Percentiles rank a stretch among this genome's conserved stretches.
phyloP scores from a whole-genome alignment of 306 rosid species.

The Cicer pinnatifidum region DNA sequence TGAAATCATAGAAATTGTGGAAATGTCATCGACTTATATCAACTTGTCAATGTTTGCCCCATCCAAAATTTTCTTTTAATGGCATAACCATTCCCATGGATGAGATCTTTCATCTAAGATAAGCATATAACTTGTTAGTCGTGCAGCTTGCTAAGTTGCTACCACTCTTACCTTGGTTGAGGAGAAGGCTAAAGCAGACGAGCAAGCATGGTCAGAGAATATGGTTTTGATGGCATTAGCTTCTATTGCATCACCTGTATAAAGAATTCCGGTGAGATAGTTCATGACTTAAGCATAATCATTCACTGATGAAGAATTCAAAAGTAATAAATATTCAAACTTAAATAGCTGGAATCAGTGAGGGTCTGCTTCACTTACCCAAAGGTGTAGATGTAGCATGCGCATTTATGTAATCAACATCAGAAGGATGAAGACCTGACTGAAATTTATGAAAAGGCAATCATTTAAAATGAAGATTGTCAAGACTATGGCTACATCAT shows the following conservation, averaged over 20 bases:
- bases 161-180: slow-evolving; percentile 81
- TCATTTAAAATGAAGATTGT: slow-evolving; percentile 20
- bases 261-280: slow-evolving; percentile 26
- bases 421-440: slow-evolving; percentile 80
- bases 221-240: slow-evolving; percentile 82
- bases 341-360: slow-evolving; percentile 38
- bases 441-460: slow-evolving; percentile 51
- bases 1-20: slow-evolving; percentile 43
- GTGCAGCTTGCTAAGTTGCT: slow-evolving; percentile 35
- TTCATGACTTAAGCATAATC: slow-evolving; percentile 27
- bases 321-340: slow-evolving; percentile 38
- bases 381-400: slow-evolving; percentile 91
- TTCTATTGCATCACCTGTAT: slow-evolving; percentile 81
- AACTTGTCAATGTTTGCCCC: slow-evolving; percentile 20
- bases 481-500: slow-evolving; percentile 33
- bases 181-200: slow-evolving; percentile 77
- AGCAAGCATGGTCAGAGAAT: slow-evolving; percentile 58
- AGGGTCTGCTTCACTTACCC: slow-evolving; percentile 57
- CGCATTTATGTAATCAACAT: slow-evolving; percentile 88
- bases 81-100: slow-evolving; percentile 27
- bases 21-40: slow-evolving; percentile 14
- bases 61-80: slow-evolving; percentile 14
- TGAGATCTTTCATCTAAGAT: slow-evolving; percentile 32
- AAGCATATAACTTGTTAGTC: slow-evolving; percentile 30
- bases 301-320: slow-evolving; percentile 9